Evolutionary conservation across 2,329 filamentous ascomycete species (phyloP).

Genomic region (Nemania serpens): DNA sequence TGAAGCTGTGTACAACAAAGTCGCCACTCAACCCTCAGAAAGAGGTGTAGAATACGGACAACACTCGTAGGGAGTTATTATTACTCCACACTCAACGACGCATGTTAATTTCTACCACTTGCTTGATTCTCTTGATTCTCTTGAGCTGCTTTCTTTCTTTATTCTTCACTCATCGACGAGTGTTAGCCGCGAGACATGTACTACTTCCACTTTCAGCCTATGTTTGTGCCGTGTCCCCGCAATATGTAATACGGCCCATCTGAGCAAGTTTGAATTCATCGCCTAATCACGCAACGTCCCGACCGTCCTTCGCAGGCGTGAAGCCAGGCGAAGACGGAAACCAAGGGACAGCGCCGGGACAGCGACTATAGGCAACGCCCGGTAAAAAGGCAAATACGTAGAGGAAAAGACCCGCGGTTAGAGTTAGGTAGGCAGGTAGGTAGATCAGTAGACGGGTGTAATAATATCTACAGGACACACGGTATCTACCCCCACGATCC

Average conservation of each 20-base stretch:
- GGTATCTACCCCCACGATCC: constrained; percentile 50
- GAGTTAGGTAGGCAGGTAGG: neutral
- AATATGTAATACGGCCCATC: no score
- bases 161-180: neutral
- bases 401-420: neutral
- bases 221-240: no score
- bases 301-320: no score
- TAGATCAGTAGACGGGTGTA: no score
- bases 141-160: neutral
- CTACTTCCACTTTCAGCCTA: no score
- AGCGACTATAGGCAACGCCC: no score
- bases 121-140: neutral
- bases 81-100: constrained; percentile 3
- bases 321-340: no score
- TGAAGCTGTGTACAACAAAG: constrained; percentile 28
- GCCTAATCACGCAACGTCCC: no score
- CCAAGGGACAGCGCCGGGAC: no score
- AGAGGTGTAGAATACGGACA: constrained; percentile 28
- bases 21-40: constrained; percentile 38
- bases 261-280: no score
- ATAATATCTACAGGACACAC: constrained; percentile 28
- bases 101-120: neutral
- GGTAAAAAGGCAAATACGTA: no score
- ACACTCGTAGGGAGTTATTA: constrained; percentile 21
- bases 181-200: no score